Base-by-base conservation (phyloP, 441 rosid species). In the Croton laevigatus region DNA sequence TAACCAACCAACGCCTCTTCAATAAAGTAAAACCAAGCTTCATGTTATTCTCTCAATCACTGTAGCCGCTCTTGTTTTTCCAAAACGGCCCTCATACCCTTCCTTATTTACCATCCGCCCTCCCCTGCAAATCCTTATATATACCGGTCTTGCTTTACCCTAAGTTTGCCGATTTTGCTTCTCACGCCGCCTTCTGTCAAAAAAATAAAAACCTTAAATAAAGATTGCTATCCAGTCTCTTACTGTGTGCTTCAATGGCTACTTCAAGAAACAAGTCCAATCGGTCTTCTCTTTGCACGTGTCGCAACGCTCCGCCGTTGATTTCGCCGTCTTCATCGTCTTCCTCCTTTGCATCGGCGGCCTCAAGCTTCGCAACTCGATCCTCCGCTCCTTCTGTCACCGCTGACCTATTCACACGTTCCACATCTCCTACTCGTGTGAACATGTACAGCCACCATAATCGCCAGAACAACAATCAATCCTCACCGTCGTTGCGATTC, bases 341-440 rank as follows among this genome's bases (percentile, higher is more conserved):
- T 6, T n/a, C 74, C 4, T 66, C 77, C 59, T 71, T 75, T 16
- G 73, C 71, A 22, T 76, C 80, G 0, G 67, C 80, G 0, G 58
- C 85, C 1, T 62, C 75, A 32, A 66, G 78, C 8, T 68, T 62
- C 67, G 27, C 54, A 38, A 53, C 75, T 0, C 38, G 69, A 38
- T 70, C 70, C 40, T 70, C 70, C 61, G 9, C 57, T 9, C 44
- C 72, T 45, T 38, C 76, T 52, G 42, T 66, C n/a, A 65, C 79
- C 48, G 16, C 77, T 16, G 46, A 77, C 16, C 72, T 81, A 59
- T 63, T 77, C 51, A 36, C 79, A n/a, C 80, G 84, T 45, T 68
- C 79, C 27, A 65, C 73, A 1, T 83, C 82, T 1, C 82, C 86
- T 22, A 71, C 82, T 1, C 84, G 78, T 63, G 76, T 75, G 8